Conservation (phyloP, 805 yeast genomes). For the Blastobotrys chiropterorum region DNA sequence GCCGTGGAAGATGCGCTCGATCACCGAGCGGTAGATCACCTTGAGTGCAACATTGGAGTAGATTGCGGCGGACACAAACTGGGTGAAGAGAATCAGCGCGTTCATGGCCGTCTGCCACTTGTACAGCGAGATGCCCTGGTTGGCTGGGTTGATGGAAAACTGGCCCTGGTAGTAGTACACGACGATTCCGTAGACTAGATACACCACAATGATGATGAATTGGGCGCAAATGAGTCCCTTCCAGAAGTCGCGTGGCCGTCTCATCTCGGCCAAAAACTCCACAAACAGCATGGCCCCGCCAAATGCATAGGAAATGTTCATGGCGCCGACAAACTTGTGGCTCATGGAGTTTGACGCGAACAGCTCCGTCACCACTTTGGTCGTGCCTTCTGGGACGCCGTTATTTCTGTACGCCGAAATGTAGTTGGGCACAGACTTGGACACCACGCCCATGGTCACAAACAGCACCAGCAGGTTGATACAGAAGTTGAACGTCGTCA, state of each 20-base stretch:
- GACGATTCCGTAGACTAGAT: slow-evolving; percentile 39
- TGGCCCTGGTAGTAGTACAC: slow-evolving; percentile 43
- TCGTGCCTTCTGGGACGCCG: slow-evolving; percentile 13
- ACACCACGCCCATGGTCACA: slow-evolving; percentile 40
- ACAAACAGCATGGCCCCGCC: slow-evolving; percentile 47
- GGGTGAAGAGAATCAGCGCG: slow-evolving; percentile 34
- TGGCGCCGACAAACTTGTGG: slow-evolving; percentile 34
- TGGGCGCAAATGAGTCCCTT: slow-evolving; percentile 42
- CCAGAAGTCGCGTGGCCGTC: slow-evolving; percentile 43
- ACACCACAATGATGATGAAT: slow-evolving; percentile 34
- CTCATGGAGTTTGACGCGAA: slow-evolving; percentile 22
- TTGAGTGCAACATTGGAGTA: slow-evolving; percentile 44
- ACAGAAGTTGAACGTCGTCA: slow-evolving; percentile 43
- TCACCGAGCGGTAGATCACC: slow-evolving; percentile 37
- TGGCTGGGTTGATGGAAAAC: slow-evolving; percentile 38
- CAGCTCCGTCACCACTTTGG: slow-evolving; percentile 24
- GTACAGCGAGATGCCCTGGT: slow-evolving; percentile 36
- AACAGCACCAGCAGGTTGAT: slow-evolving; percentile 40
- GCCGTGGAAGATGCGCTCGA: slow-evolving; percentile 29
- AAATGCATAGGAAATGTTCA: slow-evolving; percentile 43
- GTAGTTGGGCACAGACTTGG: slow-evolving; percentile 32
- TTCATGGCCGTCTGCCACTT: slow-evolving; percentile 36
- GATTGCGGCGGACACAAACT: slow-evolving; percentile 39
- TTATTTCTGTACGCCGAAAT: slow-evolving; percentile 14
- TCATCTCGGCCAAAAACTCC: slow-evolving; percentile 45